A percentile compares a stretch with the other conserved stretches of the same genome.
Evolutionary conservation across 306 rosid genomes (phyloP).

Genomic region (Hippophae tibetana): DNA sequence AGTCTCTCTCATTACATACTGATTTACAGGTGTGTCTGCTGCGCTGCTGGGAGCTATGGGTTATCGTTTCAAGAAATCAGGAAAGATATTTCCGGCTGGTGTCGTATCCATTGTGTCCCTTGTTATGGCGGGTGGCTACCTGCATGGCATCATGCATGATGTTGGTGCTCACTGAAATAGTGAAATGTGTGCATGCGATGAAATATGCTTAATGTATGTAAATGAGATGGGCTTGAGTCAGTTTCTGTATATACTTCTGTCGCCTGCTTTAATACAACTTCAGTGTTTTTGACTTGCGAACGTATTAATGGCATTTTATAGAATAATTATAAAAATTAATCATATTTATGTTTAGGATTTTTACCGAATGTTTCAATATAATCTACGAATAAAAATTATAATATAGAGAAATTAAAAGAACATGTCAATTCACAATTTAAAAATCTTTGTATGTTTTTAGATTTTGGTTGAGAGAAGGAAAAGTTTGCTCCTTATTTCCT

Average conservation of each 20-base stretch:
- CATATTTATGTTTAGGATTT: no score
- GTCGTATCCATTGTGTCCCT: constrained; percentile 83
- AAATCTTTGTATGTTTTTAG: no score
- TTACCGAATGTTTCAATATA: no score
- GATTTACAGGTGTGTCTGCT: constrained; percentile 67
- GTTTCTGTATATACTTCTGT: background rate
- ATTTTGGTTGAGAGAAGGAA: no score
- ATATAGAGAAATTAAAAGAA: no score
- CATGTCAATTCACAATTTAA: no score
- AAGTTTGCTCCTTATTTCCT: no score
- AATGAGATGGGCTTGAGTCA: background rate
- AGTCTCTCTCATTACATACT: background rate
- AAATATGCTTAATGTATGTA: background rate
- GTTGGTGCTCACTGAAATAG: constrained; percentile 42
- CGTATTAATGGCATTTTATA: background rate
- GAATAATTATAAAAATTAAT: no score
- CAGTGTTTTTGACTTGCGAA: constrained; percentile 14
- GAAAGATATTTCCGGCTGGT: constrained; percentile 95
- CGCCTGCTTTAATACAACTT: background rate
- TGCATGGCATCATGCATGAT: constrained; percentile 86
- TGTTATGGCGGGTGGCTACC: constrained; percentile 84
- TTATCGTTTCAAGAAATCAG: constrained; percentile 80
- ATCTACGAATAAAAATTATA: no score
- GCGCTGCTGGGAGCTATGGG: constrained; percentile 91
- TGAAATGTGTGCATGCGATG: constrained; percentile 1